Conservation (phyloP, 768 basidiomycete genomes). For the Favolaschia claudopus region DNA sequence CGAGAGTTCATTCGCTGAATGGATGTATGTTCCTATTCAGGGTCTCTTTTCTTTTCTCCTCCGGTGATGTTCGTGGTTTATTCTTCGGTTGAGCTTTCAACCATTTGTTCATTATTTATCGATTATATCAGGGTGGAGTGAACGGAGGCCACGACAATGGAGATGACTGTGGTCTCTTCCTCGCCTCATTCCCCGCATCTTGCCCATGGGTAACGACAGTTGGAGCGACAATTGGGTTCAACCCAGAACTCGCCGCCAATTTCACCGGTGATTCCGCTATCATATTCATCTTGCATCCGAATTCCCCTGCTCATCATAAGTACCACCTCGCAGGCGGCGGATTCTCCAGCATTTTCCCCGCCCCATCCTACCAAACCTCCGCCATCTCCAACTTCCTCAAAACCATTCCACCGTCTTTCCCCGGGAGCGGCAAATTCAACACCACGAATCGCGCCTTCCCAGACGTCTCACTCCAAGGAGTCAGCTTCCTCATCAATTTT, state of each 20-base stretch:
- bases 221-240: too few species aligned
- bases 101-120: too few species aligned
- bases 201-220: too few species aligned
- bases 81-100: too few species aligned
- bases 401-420: slow-evolving; percentile 23
- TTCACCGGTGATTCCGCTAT: too few species aligned
- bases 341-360: slow-evolving; percentile 46
- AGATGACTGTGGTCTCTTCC: slow-evolving; percentile 33
- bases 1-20: background rate
- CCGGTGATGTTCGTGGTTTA: background rate
- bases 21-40: too few species aligned
- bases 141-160: slow-evolving; percentile 17
- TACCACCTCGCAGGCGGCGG: slow-evolving; percentile 40
- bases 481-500: background rate
- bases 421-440: too few species aligned
- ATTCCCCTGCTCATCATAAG: background rate
- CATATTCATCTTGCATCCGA: background rate
- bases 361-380: slow-evolving; percentile 39
- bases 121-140: background rate
- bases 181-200: slow-evolving; percentile 30
- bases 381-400: slow-evolving; percentile 36
- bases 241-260: background rate
- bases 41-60: background rate
- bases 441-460: slow-evolving; percentile 23
- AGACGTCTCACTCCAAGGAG: slow-evolving; percentile 12